phyloP scores from a whole-genome alignment of 768 basidiomycete genomes.

The Hygrocybe punicea region DNA sequence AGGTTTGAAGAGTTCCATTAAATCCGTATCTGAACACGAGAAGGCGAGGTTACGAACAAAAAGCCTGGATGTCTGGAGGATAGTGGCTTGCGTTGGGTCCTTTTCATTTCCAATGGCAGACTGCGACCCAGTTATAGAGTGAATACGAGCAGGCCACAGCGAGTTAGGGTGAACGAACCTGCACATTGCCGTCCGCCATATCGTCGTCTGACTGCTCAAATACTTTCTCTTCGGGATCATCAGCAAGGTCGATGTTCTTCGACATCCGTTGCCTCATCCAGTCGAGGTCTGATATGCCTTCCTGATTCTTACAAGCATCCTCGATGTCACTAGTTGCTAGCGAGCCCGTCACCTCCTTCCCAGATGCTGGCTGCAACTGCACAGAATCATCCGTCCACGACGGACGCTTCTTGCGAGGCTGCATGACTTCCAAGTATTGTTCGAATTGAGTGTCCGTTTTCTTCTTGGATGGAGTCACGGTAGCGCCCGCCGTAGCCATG shows the following conservation, averaged over 20 bases:
- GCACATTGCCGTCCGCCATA: conserved; percentile 9
- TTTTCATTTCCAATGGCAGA: conserved; percentile 9
- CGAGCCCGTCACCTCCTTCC: conserved; percentile 12
- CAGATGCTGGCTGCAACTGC: conserved; percentile 10
- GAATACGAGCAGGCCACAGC: background rate
- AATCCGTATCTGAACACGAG: conserved; percentile 69
- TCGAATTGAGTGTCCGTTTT: conserved; percentile 47
- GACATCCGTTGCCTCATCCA: conserved; percentile 71
- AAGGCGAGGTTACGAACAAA: conserved; percentile 97
- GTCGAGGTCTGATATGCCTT: conserved; percentile 60
- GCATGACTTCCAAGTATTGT: conserved; percentile 75
- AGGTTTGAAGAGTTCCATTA: conserved; percentile 57
- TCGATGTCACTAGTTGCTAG: conserved; percentile 8
- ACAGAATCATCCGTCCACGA: conserved; percentile 60
- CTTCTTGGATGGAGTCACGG: conserved; percentile 16
- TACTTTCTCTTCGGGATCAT: conserved; percentile 36
- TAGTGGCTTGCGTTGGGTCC: conserved; percentile 46
- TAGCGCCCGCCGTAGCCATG: conserved; percentile 5
- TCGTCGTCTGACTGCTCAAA: conserved; percentile 64
- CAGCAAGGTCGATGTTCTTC: conserved; percentile 35
- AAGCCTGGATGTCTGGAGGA: conserved; percentile 71
- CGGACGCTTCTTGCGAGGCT: conserved; percentile 55
- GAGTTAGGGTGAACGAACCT: conserved; percentile 1
- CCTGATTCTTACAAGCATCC: conserved; percentile 19
- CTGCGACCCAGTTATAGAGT: background rate